These are phyloP conservation scores for Suhomyces maxii DNA, from an alignment of 1,139 yeast species.

Conservation along the genomic window DNA sequence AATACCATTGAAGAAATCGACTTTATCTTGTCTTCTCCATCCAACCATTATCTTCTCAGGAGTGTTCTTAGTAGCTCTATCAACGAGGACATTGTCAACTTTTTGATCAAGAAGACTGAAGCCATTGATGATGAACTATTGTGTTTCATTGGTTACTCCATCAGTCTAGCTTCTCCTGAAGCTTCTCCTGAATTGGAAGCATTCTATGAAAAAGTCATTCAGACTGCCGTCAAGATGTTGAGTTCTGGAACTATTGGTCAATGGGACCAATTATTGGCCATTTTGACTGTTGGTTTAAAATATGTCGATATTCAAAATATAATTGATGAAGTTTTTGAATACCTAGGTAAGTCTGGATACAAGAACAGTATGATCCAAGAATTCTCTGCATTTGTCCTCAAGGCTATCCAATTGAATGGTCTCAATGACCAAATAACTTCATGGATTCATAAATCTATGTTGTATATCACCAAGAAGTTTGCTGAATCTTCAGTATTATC, in stretches of 20 bases:
- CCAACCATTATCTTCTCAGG: slow-evolving; percentile 24
- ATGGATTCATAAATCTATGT: slow-evolving; percentile 53
- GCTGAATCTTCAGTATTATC: slow-evolving; percentile 50
- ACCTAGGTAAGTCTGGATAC: slow-evolving; percentile 16
- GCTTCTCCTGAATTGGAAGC: slow-evolving; percentile 4
- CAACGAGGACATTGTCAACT: slow-evolving; percentile 13
- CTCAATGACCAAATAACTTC: slow-evolving; percentile 9
- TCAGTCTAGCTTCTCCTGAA: neutral
- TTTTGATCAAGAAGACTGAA: slow-evolving; percentile 17
- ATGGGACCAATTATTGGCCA: slow-evolving; percentile 18
- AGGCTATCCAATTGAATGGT: slow-evolving; percentile 9
- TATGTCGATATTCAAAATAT: slow-evolving; percentile 6
- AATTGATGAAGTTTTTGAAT: slow-evolving; percentile 15
- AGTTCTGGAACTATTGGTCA: neutral
- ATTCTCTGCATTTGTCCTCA: slow-evolving; percentile 23
- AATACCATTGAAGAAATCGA: slow-evolving; percentile 17
- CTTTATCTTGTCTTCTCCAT: slow-evolving; percentile 14
- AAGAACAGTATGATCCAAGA: slow-evolving; percentile 27
- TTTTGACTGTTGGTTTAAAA: slow-evolving; percentile 16
- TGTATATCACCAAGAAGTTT: slow-evolving; percentile 62
- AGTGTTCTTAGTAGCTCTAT: slow-evolving; percentile 18
- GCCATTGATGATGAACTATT: slow-evolving; percentile 22
- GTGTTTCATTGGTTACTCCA: slow-evolving; percentile 24
- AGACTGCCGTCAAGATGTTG: slow-evolving; percentile 9
- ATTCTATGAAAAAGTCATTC: slow-evolving; percentile 12